Percentiles rank a stretch among this genome's conserved stretches.
These are phyloP conservation scores for Nymphaea thermarum DNA, from an alignment of 164 flowering plant genomes.

Conservation along the genomic window DNA sequence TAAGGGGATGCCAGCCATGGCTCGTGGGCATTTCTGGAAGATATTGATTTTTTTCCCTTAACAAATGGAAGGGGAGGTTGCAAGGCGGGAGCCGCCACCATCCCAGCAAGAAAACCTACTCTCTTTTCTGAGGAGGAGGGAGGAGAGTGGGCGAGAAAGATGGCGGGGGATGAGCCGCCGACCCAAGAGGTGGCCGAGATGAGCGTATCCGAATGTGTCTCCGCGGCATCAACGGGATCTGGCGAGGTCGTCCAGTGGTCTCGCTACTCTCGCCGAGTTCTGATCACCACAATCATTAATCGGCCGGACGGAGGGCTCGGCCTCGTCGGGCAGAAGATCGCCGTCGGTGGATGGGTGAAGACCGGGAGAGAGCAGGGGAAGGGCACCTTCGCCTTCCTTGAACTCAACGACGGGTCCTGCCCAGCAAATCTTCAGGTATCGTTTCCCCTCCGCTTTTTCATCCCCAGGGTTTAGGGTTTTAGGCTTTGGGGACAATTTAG, in stretches of 20 bases:
- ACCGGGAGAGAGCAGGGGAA: constrained; percentile 85
- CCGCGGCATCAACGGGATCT: too few relatives aligned
- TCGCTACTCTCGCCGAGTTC: constrained; percentile 61
- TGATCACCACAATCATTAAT: constrained; percentile 37
- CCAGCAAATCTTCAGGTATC: constrained; percentile 53
- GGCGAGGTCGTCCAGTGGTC: constrained; percentile 12
- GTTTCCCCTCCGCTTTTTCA: not conserved
- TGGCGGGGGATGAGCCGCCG: constrained; percentile 1
- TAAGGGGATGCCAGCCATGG: too few relatives aligned
- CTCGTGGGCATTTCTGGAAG: too few relatives aligned
- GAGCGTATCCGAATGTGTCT: not conserved
- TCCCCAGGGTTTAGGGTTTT: not conserved
- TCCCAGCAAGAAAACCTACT: too few relatives aligned
- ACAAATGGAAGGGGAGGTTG: too few relatives aligned
- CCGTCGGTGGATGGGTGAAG: constrained; percentile 87
- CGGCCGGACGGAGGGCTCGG: constrained; percentile 69
- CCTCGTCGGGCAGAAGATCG: constrained; percentile 42
- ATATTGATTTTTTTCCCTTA: too few relatives aligned
- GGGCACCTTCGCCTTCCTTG: constrained; percentile 73
- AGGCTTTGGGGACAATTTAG: too few relatives aligned
- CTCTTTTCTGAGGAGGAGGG: too few relatives aligned
- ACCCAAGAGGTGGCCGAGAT: not conserved
- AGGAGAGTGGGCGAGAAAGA: not conserved
- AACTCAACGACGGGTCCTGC: constrained; percentile 84
- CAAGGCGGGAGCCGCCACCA: too few relatives aligned